These are phyloP conservation scores for Colletotrichum phormii DNA, from an alignment of 2,329 filamentous ascomycete species.

Conservation along the genomic window DNA sequence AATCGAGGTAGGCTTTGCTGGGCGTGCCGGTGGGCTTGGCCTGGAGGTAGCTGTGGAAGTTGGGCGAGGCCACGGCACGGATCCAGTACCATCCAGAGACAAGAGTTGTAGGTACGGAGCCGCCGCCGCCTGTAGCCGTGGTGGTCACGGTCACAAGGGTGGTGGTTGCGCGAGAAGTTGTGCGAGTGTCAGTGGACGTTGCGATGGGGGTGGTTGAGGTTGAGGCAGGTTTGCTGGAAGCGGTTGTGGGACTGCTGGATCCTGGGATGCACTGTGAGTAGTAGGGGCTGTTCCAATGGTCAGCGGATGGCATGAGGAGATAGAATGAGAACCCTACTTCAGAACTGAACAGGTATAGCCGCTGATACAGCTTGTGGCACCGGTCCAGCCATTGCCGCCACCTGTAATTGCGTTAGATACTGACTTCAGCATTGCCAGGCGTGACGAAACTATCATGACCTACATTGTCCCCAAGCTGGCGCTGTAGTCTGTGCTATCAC, in stretches of 20 bases:
- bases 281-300: slow-evolving; percentile 13
- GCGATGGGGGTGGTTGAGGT: slow-evolving; percentile 9
- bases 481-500: slow-evolving; percentile 19
- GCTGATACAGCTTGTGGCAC: slow-evolving; percentile 26
- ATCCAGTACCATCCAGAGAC: slow-evolving; percentile 67
- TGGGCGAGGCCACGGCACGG: slow-evolving; percentile 66
- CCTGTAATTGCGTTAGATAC: slow-evolving; percentile 11
- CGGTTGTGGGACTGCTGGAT: slow-evolving; percentile 6
- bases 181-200: slow-evolving; percentile 6
- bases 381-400: slow-evolving; percentile 30
- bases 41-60: slow-evolving; percentile 68
- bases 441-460: not conserved
- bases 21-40: slow-evolving; percentile 55
- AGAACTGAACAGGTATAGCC: slow-evolving; percentile 34
- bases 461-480: slow-evolving; percentile 32
- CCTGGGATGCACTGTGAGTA: slow-evolving; percentile 35
- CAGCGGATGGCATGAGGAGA: not conserved
- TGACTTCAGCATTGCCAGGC: not conserved
- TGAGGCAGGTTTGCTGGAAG: slow-evolving; percentile 5
- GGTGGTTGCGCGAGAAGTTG: slow-evolving; percentile 23
- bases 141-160: slow-evolving; percentile 24
- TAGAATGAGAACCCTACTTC: slow-evolving; percentile 10
- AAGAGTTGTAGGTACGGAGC: slow-evolving; percentile 50
- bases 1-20: slow-evolving; percentile 62
- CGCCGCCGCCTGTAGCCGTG: slow-evolving; percentile 15